Percentiles rank a stretch among this genome's conserved stretches.
These are phyloP conservation scores for Noccaea caerulescens DNA, from an alignment of 345 rosid species.

Conservation along the genomic window DNA sequence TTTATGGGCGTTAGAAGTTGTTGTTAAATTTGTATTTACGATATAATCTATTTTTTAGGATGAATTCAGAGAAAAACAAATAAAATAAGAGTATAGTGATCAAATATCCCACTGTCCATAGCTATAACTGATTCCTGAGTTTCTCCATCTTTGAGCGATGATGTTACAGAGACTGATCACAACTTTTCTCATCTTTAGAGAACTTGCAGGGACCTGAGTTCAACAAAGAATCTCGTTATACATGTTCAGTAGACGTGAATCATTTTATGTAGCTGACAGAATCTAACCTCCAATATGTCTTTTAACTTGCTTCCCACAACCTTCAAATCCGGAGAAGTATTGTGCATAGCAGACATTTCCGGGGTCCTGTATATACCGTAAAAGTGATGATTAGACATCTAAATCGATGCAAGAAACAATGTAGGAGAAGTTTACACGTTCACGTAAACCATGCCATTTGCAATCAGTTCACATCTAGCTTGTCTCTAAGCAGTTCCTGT, in stretches of 20 bases:
- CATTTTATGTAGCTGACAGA: too few species aligned
- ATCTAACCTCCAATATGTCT: slow-evolving; percentile 58
- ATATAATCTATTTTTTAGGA: too few species aligned
- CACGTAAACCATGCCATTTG: too few species aligned
- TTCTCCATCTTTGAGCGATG: slow-evolving; percentile 63
- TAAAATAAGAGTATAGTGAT: slow-evolving; percentile 51
- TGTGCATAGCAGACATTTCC: slow-evolving; percentile 79
- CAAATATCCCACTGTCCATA: slow-evolving; percentile 82
- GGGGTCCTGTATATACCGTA: slow-evolving; percentile 63
- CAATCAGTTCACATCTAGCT: too few species aligned
- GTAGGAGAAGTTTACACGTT: too few species aligned
- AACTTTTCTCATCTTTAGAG: slow-evolving; percentile 62
- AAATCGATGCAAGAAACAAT: not conserved
- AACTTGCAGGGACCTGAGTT: slow-evolving; percentile 38
- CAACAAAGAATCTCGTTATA: too few species aligned
- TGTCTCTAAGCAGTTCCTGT: too few species aligned
- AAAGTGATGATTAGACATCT: slow-evolving; percentile 10
- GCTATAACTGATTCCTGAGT: slow-evolving; percentile 65
- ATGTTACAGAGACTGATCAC: slow-evolving; percentile 73
- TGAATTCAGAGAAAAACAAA: too few species aligned
- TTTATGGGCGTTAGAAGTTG: too few species aligned
- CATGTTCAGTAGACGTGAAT: too few species aligned
- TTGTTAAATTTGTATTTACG: too few species aligned
- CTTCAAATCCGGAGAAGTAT: slow-evolving; percentile 69
- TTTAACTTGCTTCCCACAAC: slow-evolving; percentile 65